Percentiles rank a stretch among this genome's conserved stretches.
These are phyloP conservation scores for Aspergillus brunneoviolaceus DNA, from an alignment of 2,329 filamentous ascomycete genomes.

Conservation along the genomic window DNA sequence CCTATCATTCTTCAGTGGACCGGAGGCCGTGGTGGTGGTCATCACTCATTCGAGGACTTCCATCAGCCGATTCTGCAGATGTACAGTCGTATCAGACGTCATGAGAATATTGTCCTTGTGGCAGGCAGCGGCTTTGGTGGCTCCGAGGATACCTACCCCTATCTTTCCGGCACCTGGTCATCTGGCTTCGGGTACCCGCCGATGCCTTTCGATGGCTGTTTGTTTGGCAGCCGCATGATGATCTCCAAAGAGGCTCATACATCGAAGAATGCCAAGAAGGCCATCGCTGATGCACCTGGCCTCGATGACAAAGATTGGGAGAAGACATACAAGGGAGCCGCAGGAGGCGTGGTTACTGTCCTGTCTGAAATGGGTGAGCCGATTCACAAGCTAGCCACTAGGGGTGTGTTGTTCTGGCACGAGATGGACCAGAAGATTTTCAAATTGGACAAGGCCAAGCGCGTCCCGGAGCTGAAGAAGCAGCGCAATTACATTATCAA, in stretches of 20 bases:
- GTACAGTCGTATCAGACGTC: conserved; percentile 83
- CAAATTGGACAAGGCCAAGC: conserved; percentile 90
- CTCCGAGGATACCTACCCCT: conserved; percentile 85
- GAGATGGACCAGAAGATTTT: conserved; percentile 99
- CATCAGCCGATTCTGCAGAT: conserved; percentile 86
- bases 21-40: conserved; percentile 85
- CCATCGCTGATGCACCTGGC: conserved; percentile 82
- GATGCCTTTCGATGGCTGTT: conserved; percentile 89
- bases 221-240: conserved; percentile 94
- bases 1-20: conserved; percentile 91
- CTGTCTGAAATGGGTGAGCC: conserved; percentile 99
- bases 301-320: conserved; percentile 84
- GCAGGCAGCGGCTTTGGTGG: conserved; percentile 90
- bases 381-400: conserved; percentile 96
- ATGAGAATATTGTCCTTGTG: conserved; percentile 81
- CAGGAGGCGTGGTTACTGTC: conserved; percentile 93
- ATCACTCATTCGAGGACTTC: conserved; percentile 94
- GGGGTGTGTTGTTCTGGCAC: conserved; percentile 94
- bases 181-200: conserved; percentile 80
- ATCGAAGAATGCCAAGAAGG: conserved; percentile 81
- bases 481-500: conserved; percentile 88
- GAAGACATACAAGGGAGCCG: conserved; percentile 85
- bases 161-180: conserved; percentile 87
- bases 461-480: conserved; percentile 82
- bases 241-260: conserved; percentile 88